Evolutionary conservation across 2,329 filamentous ascomycete species (phyloP), one percentile per base, ranked within the genome.

Genomic region (Cryphonectria japonica): DNA sequence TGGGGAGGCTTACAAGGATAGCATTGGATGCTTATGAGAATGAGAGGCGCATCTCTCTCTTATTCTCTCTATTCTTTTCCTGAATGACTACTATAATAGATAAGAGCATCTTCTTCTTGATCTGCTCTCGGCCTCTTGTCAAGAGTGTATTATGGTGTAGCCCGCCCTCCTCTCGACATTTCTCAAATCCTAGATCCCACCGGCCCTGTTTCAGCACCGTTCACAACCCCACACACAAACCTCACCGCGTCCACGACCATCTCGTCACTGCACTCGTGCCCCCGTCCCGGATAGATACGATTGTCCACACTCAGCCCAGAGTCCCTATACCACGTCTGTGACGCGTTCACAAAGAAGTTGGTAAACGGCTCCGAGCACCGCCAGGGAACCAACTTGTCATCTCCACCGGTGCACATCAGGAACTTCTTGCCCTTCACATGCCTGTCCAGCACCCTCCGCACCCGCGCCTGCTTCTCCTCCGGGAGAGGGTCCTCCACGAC

Each of bases 341-440:
- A 81, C 0, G 88, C 89, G 9, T 83, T 80, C 77, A 89, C 88
- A 69, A 96, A 80, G 73, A 90, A 87, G 0, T 84, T 79, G 32
- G 93, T 73, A 73, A 95, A 92, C 0, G 87, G 85, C 77, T 86
- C 83, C 3, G 86, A 85, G 69, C 84, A 86, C 34, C 81, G 80
- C 75, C 93, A 92, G 19, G 93, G 92, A 22, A 96, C 93, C 3
- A 95, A 80, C 76, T 89, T 90, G 77, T 96, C 93, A 0, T 83
- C 87, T 0, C 83, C 89, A 2, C 92, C 92, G 1, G 88, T 91
- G 71, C 91, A 86, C 57, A 89, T 82, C 34, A 93, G 82, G 37
- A 94, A 82, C 72, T 82, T 87, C 82, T 93, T 94, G 1, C 88
- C 89, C 7, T 81, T 80, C 9, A 93, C 76, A 1, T 82, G 83